Evolutionary conservation across 129 eudicot species (phyloP), one percentile per base, ranked within the genome.

Genomic region (Smallanthus sonchifolius): DNA sequence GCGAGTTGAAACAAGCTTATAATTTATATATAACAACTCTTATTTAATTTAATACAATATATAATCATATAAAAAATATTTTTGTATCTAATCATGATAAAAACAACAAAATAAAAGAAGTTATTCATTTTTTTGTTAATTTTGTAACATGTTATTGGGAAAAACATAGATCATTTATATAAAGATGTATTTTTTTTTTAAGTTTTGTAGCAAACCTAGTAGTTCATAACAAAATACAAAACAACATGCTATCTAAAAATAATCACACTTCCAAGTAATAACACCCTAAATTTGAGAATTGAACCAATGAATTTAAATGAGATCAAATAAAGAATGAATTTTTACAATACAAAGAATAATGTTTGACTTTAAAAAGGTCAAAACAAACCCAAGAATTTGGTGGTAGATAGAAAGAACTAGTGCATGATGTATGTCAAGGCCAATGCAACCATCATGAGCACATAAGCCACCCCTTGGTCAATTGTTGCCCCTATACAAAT

Each of bases 401-500:
- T 72, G 72, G 39, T 14, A 42, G n/a, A 20, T 14, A 61, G 34
- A 60, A 61, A 45, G 60, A 35, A 57, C 43, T 78, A 78, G 17
- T 78, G 82, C 65, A 78, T 78, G 72, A 78, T 78, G 82, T 78
- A 78, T n/a, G 82, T 78, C 67, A 78, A 79, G 44, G 82, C 82
- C 82, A 79, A 72, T 64, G 82, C 78, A 63, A 79, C 67, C 82
- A 79, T 55, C 82, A 79, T 72, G 67, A 79, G 82, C 17, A 65
- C 82, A 79, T 79, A 79, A 72, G 82, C 82, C 60, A 79, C 82
- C 20, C 78, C 82, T 79, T 79, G 82, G 72, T 79, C 82, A 72
- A 79, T 64, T 72, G 82, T 79, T 72, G 78, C 78, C 57, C 82
- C 82, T 79, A 15, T 51, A 48, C 1, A 63, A 20, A 69, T 37